Evolutionary conservation across 2,329 filamentous ascomycete species (phyloP), one percentile per base, ranked within the genome.

Genomic region (Trichoderma atroviride): DNA sequence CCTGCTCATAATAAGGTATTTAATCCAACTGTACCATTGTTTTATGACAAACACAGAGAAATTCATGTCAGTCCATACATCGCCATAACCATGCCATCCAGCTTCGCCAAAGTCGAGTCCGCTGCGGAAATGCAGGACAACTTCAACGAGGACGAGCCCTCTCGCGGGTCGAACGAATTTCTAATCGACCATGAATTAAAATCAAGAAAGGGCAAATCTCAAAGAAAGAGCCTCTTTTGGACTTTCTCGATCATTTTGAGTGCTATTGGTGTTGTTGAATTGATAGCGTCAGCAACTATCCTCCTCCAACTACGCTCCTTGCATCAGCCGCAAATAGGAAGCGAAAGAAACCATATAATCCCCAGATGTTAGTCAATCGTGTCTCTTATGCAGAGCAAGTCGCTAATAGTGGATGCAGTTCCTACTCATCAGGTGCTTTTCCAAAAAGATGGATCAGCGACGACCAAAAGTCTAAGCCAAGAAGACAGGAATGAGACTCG

Each of bases 311-410:
- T 56, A 29, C 19, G 6, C 9, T 31, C 33, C 31, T 22, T 22
- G 19, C 56, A 31, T 19, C 33, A 65, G 5, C 35, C 53, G 19
- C 35, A 27, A n/a, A 7, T 63, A 6, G n/a, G 55, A 10, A n/a
- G 62, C 33, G 62, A 65, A 65, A 16, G 43, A 19, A 65, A 65
- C 14, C 33, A 56, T 56, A 43, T 65, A 50, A 52, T 65, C 40
- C 62, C 62, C 11, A 56, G n/a, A 13, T 65, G 62, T 65, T 14
- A 3, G 62, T 65, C 5, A 43, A 13, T 6, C 16, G 29, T 4
- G 52, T 22, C 11, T 19, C 27, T n/a, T 27, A 40, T 9, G 7
- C 2, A 13, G 5, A 16, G 24, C 14, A 65, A 13, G 24, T 16
- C 6, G 24, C 24, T 65, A 24, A 65, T n/a, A 24, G 4, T 7